A percentile compares a stretch with the other conserved stretches of the same genome.
Evolutionary conservation across 345 rosid species (phyloP).

Genomic region (Salix viminalis): DNA sequence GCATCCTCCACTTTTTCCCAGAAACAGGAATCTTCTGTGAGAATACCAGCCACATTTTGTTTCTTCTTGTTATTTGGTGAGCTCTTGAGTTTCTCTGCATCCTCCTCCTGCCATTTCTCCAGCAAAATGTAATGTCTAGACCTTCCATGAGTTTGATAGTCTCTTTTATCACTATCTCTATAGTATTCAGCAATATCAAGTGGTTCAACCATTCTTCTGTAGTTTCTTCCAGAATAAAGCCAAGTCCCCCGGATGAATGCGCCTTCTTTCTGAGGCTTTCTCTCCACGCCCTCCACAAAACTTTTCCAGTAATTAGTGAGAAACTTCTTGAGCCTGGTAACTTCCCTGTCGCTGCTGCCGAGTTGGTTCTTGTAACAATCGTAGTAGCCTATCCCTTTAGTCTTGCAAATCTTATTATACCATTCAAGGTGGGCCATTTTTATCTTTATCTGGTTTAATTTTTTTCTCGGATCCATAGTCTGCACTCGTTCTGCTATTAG

Average conservation of each 20-base stretch:
- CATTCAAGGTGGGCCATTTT: constrained; percentile 46
- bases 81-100: too few species aligned
- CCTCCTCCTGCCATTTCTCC: too few species aligned
- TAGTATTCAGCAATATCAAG: too few species aligned
- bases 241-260: constrained; percentile 22
- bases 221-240: constrained; percentile 49
- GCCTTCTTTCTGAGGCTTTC: constrained; percentile 44
- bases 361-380: constrained; percentile 40
- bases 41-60: too few species aligned
- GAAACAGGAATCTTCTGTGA: too few species aligned
- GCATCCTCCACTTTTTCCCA: too few species aligned
- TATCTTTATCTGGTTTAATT: constrained; percentile 37
- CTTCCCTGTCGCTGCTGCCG: neutral
- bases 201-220: constrained; percentile 28
- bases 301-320: constrained; percentile 46
- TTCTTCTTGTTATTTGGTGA: too few species aligned
- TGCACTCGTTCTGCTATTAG: neutral
- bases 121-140: too few species aligned
- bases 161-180: too few species aligned
- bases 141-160: too few species aligned
- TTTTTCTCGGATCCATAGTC: constrained; percentile 24
- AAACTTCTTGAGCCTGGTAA: constrained; percentile 13
- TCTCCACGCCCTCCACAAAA: constrained; percentile 44
- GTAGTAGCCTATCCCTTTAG: constrained; percentile 42
- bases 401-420: constrained; percentile 48